Base-by-base conservation (phyloP, 2,329 filamentous ascomycete species). In the Nannizzia gypsea region DNA sequence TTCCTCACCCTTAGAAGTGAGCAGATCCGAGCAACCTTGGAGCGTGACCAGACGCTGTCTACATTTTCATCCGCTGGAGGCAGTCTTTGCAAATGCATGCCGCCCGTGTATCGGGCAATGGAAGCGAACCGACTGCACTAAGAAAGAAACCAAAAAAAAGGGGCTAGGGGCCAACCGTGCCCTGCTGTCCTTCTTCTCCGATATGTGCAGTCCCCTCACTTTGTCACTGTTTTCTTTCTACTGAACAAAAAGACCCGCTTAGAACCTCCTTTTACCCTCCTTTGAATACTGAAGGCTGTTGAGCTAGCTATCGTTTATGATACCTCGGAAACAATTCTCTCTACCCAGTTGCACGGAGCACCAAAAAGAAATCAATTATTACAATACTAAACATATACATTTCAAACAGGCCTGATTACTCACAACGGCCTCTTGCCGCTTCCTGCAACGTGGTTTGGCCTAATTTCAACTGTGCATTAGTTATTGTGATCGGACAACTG, bases 1-100 rank as follows among this genome's bases (percentile, higher is more conserved):
- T 96, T 95, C 76, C 88, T 99, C 70, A 96, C 93, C 0, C 93
- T 93, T 1, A 93, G 93, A 44, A 95, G 90, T 70, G 93, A 99
- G 76, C 91, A 96, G 76, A 96, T 99, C 67, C 86, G 93, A 57
- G 92, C 93, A 40, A 99, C 93, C 4, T 81, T 99, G 11, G 90
- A 92, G 70, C 84, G 92, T 59, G 92, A 96, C 70, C 83, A 88
- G 55, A 95, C 91, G 0, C 82, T 99, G 20, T 80, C 86, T 60
- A 93, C 90, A 0, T 95, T 99, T 70, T 84, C 88, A 64, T 81
- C 85, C 57, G 92, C 91, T 58, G 93, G 93, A 56, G 93, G 91
- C 58, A 85, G 83, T 99, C 26, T 83, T 99, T 56, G 92, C 93
- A 57, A 99, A 97, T 73, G 93, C 93, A 40, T 99, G 93, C 69